Conservation (phyloP, 225 moss, liverwort and hornwort species). For the Straminergon stramineum region DNA sequence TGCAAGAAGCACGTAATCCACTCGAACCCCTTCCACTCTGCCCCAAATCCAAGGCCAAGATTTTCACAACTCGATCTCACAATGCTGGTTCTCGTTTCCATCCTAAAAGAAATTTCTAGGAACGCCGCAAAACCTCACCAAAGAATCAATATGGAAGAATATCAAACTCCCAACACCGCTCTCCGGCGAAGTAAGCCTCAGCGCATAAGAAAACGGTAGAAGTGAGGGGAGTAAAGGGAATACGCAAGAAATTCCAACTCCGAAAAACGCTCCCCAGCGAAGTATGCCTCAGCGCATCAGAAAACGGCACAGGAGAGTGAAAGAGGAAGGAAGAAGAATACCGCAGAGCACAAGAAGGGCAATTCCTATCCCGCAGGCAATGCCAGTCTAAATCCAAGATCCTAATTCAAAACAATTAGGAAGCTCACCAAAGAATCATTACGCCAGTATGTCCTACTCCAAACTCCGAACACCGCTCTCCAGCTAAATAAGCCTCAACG, state of each 20-base stretch:
- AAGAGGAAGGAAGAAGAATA: not conserved
- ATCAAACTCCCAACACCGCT: not conserved
- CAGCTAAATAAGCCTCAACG: not conserved
- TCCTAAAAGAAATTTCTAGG: too few species aligned
- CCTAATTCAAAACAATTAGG: not conserved
- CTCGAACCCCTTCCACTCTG: not conserved
- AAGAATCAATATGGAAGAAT: not conserved
- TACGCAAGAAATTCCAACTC: not conserved
- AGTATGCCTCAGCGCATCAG: not conserved
- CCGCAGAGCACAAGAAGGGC: not conserved
- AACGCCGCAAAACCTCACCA: not conserved
- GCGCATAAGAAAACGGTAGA: not conserved
- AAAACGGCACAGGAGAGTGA: not conserved
- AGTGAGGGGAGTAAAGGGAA: not conserved
- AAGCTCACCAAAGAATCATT: not conserved
- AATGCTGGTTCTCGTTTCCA: not conserved
- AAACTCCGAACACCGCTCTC: not conserved
- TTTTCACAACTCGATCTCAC: not conserved
- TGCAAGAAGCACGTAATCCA: not conserved
- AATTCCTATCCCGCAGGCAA: not conserved
- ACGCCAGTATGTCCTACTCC: not conserved
- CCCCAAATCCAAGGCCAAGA: not conserved
- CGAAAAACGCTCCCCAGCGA: not conserved
- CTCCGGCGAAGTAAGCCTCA: not conserved
- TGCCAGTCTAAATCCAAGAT: not conserved